Evolutionary conservation across 1,284 basidiomycete genomes (phyloP).

Genomic region (Coriolopsis trogii): DNA sequence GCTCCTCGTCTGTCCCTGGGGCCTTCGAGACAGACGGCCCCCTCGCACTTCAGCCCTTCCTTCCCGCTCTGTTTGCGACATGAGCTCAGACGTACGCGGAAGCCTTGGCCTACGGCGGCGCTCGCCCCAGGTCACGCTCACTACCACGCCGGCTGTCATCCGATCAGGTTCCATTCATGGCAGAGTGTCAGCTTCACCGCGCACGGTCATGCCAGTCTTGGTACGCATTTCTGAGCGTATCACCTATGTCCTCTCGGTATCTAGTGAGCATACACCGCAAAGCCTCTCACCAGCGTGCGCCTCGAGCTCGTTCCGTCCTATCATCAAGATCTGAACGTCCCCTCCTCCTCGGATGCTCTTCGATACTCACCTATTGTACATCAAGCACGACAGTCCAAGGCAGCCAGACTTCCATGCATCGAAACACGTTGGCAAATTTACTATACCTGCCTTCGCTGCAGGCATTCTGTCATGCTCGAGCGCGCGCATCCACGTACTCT

Average conservation of each 20-base stretch:
- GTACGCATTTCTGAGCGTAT: constrained; percentile 88
- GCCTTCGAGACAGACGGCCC: too few species aligned
- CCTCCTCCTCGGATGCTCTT: constrained; percentile 8
- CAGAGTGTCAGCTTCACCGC: too few species aligned
- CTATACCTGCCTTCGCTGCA: constrained; percentile 74
- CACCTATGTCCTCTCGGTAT: constrained; percentile 87
- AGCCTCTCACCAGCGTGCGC: constrained; percentile 48
- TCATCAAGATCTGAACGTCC: constrained; percentile 37
- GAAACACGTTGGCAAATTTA: constrained; percentile 71
- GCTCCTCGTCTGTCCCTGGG: too few species aligned
- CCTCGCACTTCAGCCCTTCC: too few species aligned
- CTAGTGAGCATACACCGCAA: constrained; percentile 37
- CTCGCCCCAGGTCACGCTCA: too few species aligned
- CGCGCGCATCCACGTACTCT: constrained; percentile 29
- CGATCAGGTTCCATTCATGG: too few species aligned
- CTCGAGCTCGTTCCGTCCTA: constrained; percentile 75
- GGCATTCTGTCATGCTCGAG: constrained; percentile 49
- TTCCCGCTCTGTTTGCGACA: too few species aligned
- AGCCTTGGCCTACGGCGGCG: too few species aligned
- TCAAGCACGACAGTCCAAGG: constrained; percentile 43
- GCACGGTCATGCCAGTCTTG: too few species aligned
- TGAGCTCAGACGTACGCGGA: too few species aligned
- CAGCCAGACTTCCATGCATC: constrained; percentile 77
- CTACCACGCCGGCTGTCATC: too few species aligned
- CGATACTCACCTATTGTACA: constrained; percentile 64